phyloP scores from a whole-genome alignment of 805 yeast genomes.

The Kodamaea hsintzibuensis region DNA sequence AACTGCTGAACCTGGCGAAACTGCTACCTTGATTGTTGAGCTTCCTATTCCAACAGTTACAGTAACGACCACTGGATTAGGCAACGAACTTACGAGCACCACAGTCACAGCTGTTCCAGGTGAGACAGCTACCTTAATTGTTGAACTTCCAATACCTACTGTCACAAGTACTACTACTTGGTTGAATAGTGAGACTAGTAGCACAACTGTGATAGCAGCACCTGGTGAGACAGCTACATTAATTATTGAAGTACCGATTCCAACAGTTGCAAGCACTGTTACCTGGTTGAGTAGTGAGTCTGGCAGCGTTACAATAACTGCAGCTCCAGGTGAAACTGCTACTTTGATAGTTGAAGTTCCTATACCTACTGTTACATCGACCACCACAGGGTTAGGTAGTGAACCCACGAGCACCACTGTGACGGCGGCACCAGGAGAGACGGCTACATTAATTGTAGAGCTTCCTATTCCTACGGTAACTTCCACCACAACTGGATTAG shows the following conservation, averaged over 20 bases:
- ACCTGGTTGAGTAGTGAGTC: slow-evolving; percentile 8
- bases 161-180: slow-evolving; percentile 7
- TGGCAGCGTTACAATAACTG: background rate
- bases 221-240: no score
- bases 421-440: background rate
- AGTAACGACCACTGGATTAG: background rate
- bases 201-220: no score
- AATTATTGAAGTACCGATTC: slow-evolving; percentile 2
- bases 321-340: slow-evolving; percentile 12
- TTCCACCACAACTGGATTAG: slow-evolving; percentile 5
- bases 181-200: slow-evolving; percentile 7
- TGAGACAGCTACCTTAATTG: slow-evolving; percentile 14
- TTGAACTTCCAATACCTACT: slow-evolving; percentile 15
- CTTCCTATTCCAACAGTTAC: slow-evolving; percentile 10
- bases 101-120: slow-evolving; percentile 4
- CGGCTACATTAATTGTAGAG: background rate
- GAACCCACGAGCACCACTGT: background rate
- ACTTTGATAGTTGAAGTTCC: slow-evolving; percentile 12
- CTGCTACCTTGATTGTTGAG: no score
- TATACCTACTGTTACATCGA: background rate
- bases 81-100: slow-evolving; percentile 2
- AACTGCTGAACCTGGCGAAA: no score
- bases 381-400: background rate
- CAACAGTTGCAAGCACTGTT: slow-evolving; percentile 1
- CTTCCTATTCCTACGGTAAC: slow-evolving; percentile 6